These are phyloP conservation scores for Backusella westeae DNA, from an alignment of 192 early-diverging fungal species.

Conservation along the genomic window DNA sequence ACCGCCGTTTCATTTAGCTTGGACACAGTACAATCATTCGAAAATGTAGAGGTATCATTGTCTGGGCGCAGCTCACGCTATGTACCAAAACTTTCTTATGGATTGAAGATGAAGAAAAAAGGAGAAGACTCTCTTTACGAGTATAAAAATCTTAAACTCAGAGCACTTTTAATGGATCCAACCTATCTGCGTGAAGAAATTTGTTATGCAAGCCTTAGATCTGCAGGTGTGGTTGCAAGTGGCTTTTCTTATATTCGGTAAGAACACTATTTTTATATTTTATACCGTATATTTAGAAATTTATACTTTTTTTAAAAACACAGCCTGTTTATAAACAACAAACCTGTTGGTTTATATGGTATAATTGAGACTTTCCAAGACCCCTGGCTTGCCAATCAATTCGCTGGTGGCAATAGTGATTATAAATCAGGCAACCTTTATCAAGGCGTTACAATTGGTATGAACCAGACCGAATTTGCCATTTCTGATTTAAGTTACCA, in stretches of 20 bases:
- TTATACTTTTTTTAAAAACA: conserved; percentile 7
- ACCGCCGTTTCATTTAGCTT: not conserved
- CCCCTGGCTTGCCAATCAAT: conserved; percentile 31
- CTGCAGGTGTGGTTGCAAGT: conserved; percentile 4
- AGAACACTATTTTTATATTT: not conserved
- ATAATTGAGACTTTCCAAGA: conserved; percentile 35
- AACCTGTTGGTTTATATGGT: conserved; percentile 14
- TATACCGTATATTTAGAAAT: not conserved
- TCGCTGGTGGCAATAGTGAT: conserved; percentile 26
- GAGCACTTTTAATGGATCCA: conserved; percentile 1
- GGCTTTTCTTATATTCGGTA: conserved; percentile 21
- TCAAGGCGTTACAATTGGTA: not conserved
- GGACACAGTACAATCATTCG: not conserved
- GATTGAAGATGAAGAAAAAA: not conserved
- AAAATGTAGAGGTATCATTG: not conserved
- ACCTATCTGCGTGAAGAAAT: conserved; percentile 13
- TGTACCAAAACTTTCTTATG: conserved; percentile 14
- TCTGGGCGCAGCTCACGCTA: conserved; percentile 15
- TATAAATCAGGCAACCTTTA: conserved; percentile 15
- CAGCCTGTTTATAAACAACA: conserved; percentile 1
- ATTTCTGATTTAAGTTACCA: conserved; percentile 8
- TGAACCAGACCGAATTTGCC: not conserved
- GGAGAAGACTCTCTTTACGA: not conserved
- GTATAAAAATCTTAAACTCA: conserved; percentile 6
- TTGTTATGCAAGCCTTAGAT: not conserved